Conservation (phyloP, 495 filamentous ascomycete genomes). For the Neurospora sublineolata region DNA sequence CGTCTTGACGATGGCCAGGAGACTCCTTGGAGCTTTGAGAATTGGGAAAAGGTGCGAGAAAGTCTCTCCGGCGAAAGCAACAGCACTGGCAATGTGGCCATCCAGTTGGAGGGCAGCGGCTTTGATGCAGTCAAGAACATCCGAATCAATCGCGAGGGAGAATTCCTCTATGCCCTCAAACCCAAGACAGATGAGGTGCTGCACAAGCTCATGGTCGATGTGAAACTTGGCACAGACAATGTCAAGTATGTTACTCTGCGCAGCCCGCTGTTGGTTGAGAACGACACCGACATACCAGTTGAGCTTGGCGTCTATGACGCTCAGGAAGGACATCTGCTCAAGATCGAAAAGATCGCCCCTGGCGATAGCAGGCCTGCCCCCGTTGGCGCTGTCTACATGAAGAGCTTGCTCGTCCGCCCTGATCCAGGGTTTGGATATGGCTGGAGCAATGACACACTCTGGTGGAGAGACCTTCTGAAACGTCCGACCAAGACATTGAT, state of each 20-base stretch:
- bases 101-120: slow-evolving; percentile 82
- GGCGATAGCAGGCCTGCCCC: slow-evolving; percentile 86
- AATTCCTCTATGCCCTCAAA: slow-evolving; percentile 76
- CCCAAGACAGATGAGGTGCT: slow-evolving; percentile 65
- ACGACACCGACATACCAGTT: slow-evolving; percentile 91
- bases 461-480: slow-evolving; percentile 85
- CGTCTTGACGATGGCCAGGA: slow-evolving; percentile 84
- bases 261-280: slow-evolving; percentile 92
- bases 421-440: slow-evolving; percentile 94
- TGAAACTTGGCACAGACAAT: slow-evolving; percentile 81
- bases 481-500: slow-evolving; percentile 72
- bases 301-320: slow-evolving; percentile 90
- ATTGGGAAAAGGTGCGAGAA: slow-evolving; percentile 87
- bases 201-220: slow-evolving; percentile 84
- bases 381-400: slow-evolving; percentile 81
- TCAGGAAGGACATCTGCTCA: slow-evolving; percentile 79
- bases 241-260: slow-evolving; percentile 96
- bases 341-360: slow-evolving; percentile 94
- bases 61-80: slow-evolving; percentile 69
- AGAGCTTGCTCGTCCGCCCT: slow-evolving; percentile 81
- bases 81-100: slow-evolving; percentile 60
- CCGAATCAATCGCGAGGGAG: slow-evolving; percentile 84
- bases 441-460: slow-evolving; percentile 80
- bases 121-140: slow-evolving; percentile 86
- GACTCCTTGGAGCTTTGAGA: slow-evolving; percentile 89